These are phyloP conservation scores for Sherardia arvensis DNA, from an alignment of 257 asterid genomes.

Conservation along the genomic window DNA sequence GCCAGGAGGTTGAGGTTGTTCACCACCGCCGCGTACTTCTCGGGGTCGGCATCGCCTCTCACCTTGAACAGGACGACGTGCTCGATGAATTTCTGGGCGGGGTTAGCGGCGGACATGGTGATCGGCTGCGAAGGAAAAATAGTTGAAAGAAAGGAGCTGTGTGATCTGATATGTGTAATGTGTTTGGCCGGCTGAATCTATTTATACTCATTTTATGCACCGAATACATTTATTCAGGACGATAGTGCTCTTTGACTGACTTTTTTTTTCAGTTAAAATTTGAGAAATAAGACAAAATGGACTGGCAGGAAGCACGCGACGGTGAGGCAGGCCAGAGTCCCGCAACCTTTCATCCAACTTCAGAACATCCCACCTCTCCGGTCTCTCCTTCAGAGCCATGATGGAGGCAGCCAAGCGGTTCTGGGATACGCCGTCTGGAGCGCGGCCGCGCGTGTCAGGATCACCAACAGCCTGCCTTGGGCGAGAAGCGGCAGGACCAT, in stretches of 20 bases:
- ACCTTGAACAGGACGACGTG: slow-evolving; percentile 76
- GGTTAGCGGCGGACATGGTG: slow-evolving; percentile 15
- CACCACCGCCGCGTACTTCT: slow-evolving; percentile 53
- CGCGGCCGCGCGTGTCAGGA: too few relatives aligned
- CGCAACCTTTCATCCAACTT: too few relatives aligned
- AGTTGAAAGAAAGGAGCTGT: slow-evolving; percentile 9
- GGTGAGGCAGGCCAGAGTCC: too few relatives aligned
- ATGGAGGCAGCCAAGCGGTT: too few relatives aligned
- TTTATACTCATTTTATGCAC: neutral
- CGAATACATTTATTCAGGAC: neutral
- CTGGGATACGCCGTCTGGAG: too few relatives aligned
- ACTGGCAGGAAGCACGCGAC: too few relatives aligned
- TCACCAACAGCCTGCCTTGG: too few relatives aligned
- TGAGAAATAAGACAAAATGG: too few relatives aligned
- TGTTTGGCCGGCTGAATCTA: neutral
- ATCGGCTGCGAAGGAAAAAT: neutral
- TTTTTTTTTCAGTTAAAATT: too few relatives aligned
- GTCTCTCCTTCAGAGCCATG: too few relatives aligned
- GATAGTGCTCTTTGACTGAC: neutral
- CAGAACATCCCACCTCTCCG: too few relatives aligned
- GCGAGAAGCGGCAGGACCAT: too few relatives aligned
- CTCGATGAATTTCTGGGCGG: slow-evolving; percentile 49
- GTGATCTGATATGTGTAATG: slow-evolving; percentile 7
- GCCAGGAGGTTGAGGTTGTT: slow-evolving; percentile 50
- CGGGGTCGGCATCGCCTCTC: slow-evolving; percentile 40